Conservation (phyloP, 164 flowering plant species). For the Akebia trifoliata region DNA sequence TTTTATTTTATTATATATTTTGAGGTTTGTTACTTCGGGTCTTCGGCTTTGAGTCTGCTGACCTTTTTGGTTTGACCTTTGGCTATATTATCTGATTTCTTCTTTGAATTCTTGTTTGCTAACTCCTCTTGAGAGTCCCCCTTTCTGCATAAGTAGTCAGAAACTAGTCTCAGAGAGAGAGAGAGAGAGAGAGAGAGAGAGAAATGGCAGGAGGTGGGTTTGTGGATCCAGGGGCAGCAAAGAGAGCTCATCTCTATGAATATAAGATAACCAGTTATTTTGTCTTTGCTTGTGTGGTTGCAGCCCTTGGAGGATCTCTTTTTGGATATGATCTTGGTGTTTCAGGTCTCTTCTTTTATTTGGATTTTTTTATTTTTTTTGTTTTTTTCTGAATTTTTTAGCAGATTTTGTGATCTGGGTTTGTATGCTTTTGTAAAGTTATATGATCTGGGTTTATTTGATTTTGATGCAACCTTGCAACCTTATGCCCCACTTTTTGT, state of each 20-base stretch:
- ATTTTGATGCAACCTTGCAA: background rate
- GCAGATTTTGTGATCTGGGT: constrained; percentile 4
- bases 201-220: constrained; percentile 77
- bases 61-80: no score
- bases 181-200: background rate
- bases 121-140: no score
- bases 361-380: background rate
- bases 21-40: no score
- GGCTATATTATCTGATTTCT: no score
- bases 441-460: background rate
- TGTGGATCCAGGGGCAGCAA: constrained; percentile 26
- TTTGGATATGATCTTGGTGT: constrained; percentile 98
- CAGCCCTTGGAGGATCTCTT: constrained; percentile 84
- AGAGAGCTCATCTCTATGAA: constrained; percentile 71
- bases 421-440: background rate
- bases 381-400: background rate
- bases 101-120: no score
- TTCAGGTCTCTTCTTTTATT: constrained; percentile 46
- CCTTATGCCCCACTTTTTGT: background rate
- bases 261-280: constrained; percentile 61
- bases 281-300: constrained; percentile 63
- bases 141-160: no score
- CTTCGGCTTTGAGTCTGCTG: no score
- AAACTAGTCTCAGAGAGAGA: no score
- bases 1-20: no score